A percentile compares a stretch with the other conserved stretches of the same genome.
Conservation (phyloP, 1,139 yeast species). For the Yamadazyma buinensis region DNA sequence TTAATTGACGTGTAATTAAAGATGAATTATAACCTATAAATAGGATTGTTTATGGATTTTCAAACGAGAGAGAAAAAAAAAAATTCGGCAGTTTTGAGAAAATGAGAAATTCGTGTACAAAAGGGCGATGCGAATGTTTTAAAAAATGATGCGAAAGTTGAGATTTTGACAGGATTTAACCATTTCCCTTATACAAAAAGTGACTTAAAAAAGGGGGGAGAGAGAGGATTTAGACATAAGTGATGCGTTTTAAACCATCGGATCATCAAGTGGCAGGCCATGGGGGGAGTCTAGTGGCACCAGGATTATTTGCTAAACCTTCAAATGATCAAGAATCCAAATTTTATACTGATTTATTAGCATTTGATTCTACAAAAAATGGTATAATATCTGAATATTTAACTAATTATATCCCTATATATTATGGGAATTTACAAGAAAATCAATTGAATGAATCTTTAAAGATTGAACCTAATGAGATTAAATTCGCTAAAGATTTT, state of each 20-base stretch:
- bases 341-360: constrained; percentile 49
- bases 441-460: constrained; percentile 19
- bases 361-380: constrained; percentile 12
- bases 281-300: constrained; percentile 61
- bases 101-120: constrained; percentile 5
- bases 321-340: constrained; percentile 61
- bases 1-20: no score
- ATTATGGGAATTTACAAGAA: constrained; percentile 33
- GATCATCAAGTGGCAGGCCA: constrained; percentile 84
- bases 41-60: no score
- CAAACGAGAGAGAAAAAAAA: no score
- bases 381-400: constrained; percentile 32
- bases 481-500: constrained; percentile 6
- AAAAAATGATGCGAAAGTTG: no score
- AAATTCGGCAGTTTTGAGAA: constrained; percentile 1
- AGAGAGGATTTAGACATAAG: no score
- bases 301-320: constrained; percentile 73
- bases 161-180: no score
- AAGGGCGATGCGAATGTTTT: not conserved
- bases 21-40: no score
- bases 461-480: constrained; percentile 4
- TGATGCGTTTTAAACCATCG: constrained; percentile 14
- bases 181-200: no score
- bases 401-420: constrained; percentile 51
- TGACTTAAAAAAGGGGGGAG: no score